These are phyloP conservation scores for Pseudophaeomoniella oleicola DNA, from an alignment of 2,329 filamentous ascomycete genomes.

Conservation along the genomic window DNA sequence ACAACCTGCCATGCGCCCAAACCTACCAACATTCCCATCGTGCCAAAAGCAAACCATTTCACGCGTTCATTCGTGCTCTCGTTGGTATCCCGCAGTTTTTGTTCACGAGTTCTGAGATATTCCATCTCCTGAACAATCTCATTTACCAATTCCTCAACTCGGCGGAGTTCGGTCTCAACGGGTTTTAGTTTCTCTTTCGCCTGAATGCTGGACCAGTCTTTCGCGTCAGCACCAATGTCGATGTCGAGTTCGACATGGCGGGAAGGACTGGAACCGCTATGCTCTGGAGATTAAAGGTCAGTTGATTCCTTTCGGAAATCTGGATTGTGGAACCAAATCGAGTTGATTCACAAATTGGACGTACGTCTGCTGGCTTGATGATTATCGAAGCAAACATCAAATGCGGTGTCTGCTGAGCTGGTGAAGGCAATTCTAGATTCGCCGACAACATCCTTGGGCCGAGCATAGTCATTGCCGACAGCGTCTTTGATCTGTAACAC, in stretches of 20 bases:
- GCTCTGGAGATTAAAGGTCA: too few species aligned
- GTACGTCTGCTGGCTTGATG: too few species aligned
- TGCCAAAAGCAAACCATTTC: constrained; percentile 95
- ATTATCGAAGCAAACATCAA: constrained; percentile 96
- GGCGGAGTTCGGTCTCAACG: constrained; percentile 82
- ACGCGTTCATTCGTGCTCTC: constrained; percentile 98
- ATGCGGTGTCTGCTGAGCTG: constrained; percentile 76
- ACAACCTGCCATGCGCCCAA: constrained; percentile 95
- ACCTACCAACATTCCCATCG: constrained; percentile 77
- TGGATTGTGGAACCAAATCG: too few species aligned
- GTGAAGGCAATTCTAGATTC: constrained; percentile 92
- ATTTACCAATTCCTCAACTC: constrained; percentile 77
- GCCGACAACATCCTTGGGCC: constrained; percentile 78
- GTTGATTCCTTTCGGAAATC: too few species aligned
- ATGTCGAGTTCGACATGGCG: constrained; percentile 85
- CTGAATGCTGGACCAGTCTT: constrained; percentile 95
- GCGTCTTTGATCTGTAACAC: constrained; percentile 70
- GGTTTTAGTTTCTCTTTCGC: constrained; percentile 96
- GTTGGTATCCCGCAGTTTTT: constrained; percentile 94
- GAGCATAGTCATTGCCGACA: constrained; percentile 89
- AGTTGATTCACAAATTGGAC: too few species aligned
- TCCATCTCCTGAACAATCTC: constrained; percentile 95
- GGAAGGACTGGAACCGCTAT: too few species aligned
- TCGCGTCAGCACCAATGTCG: constrained; percentile 91
- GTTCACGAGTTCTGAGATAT: constrained; percentile 76